Conservation (phyloP, 352 stramenopile genomes). For the Hyaloperonospora arabidopsidis region DNA sequence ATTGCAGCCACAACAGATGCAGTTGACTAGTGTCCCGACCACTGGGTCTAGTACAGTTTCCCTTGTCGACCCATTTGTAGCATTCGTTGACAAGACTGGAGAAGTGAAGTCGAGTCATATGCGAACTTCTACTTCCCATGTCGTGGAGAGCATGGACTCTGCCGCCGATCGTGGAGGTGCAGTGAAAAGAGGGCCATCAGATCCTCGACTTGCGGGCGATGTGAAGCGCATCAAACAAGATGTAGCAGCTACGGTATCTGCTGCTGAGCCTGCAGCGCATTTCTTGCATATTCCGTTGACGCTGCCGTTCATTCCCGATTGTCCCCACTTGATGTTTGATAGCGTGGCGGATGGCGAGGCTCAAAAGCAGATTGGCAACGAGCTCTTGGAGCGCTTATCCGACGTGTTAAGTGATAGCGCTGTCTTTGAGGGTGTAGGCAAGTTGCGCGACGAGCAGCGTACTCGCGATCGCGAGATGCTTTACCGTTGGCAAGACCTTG, state of each 20-base stretch:
- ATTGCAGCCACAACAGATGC: too few relatives aligned
- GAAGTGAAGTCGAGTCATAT: conserved; percentile 12
- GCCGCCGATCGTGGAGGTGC: conserved; percentile 6
- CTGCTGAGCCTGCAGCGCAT: conserved; percentile 24
- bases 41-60: conserved; percentile 7
- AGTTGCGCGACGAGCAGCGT: conserved; percentile 51
- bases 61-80: conserved; percentile 39
- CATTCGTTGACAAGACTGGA: conserved; percentile 63
- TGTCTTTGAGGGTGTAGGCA: conserved; percentile 61
- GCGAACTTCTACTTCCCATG: conserved; percentile 20
- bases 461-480: conserved; percentile 60
- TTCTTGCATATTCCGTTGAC: conserved; percentile 49
- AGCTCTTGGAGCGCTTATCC: conserved; percentile 52
- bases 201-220: conserved; percentile 14
- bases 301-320: conserved; percentile 46
- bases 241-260: conserved; percentile 3
- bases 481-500: conserved; percentile 72
- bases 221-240: conserved; percentile 28
- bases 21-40: background rate
- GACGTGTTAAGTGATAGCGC: conserved; percentile 52
- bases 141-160: conserved; percentile 25
- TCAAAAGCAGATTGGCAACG: conserved; percentile 37
- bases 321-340: conserved; percentile 66
- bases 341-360: conserved; percentile 22
- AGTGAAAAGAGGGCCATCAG: conserved; percentile 13